Base-by-base conservation (phyloP, 2,329 filamentous ascomycete species). In the Sarocladium kiliense region DNA sequence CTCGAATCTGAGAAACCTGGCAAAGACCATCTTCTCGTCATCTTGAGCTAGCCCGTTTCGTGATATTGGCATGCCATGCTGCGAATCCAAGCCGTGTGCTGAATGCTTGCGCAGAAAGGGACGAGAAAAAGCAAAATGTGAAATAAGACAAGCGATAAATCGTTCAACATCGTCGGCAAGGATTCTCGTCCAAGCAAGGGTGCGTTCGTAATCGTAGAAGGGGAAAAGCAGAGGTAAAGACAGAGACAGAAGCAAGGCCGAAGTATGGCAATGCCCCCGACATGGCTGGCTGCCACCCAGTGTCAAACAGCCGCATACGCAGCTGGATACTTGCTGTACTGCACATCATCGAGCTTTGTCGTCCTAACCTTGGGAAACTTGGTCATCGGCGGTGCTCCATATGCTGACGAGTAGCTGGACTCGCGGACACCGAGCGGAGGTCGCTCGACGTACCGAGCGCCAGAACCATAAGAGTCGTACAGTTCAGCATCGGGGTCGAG, bases 291-390 rank as follows among this genome's bases (percentile, higher is more conserved):
- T 39, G 7, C 36, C 23, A 47, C n/a, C 9, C 44, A 6, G 23
- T 34, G 3, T 21, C 47, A 34, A 51, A 21, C 14, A n/a, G n/a
- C n/a, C 10, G 14, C 23, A 23, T 51, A 51, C 11, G 47, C 18
- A 18, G 47, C 16, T 3, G 62, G 58, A 53, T 60, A 60, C 54
- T 54, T 55, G 60, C 62, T 66, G 59, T 67, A 74, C 27, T 62
- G 59, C n/a, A 71, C 62, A 36, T 72, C 68, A 1, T 64, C 63
- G 11, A 55, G 7, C 59, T 65, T 69, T 3, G 69, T 65, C 9
- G 63, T 68, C 64, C 69, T 73, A 37, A 71, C 65, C 58, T 70
- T 73, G 56, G 55, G 50, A 34, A 61, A 68, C 30, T 51, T 51
- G 27, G 10, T 51, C 27, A 51, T 36, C 18, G 47, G 44, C 21